A percentile compares a stretch with the other conserved stretches of the same genome.
Conservation (phyloP, 257 asterid genomes). For the Lithospermum erythrorhizon region DNA sequence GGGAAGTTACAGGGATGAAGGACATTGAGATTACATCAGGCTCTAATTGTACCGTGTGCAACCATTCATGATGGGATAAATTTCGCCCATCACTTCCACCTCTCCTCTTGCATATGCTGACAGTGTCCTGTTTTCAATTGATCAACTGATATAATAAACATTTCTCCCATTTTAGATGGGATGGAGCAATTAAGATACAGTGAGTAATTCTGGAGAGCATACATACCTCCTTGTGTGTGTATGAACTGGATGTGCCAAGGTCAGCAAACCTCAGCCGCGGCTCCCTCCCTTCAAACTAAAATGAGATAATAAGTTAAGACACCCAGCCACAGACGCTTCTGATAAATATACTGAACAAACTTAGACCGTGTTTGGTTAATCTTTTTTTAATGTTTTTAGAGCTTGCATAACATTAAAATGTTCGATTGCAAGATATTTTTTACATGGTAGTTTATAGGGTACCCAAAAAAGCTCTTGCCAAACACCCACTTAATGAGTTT, state of each 20-base stretch:
- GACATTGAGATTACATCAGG: conserved; percentile 98
- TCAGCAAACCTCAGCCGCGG: conserved; percentile 77
- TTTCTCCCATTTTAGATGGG: conserved; percentile 11
- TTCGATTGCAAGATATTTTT: no score
- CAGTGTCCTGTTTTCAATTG: conserved; percentile 50
- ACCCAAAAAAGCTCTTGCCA: no score
- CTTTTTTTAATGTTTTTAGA: no score
- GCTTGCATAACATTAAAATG: no score
- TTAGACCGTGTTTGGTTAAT: no score
- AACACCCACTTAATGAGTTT: no score
- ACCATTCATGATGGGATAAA: conserved; percentile 75
- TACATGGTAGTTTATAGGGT: no score
- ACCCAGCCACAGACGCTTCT: not conserved
- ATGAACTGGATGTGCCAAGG: conserved; percentile 65
- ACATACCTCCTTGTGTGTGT: conserved; percentile 81
- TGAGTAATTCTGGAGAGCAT: not conserved
- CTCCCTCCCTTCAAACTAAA: conserved; percentile 55
- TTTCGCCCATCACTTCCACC: conserved; percentile 67
- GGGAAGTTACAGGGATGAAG: conserved; percentile 83
- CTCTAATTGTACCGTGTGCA: conserved; percentile 75
- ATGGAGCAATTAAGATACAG: conserved; percentile 10
- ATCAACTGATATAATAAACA: conserved; percentile 16
- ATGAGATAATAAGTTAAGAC: conserved; percentile 13
- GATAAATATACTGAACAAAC: no score
- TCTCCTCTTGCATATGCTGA: conserved; percentile 76